phyloP scores from a whole-genome alignment of 129 eudicot genomes.

The Flaveria robusta region DNA sequence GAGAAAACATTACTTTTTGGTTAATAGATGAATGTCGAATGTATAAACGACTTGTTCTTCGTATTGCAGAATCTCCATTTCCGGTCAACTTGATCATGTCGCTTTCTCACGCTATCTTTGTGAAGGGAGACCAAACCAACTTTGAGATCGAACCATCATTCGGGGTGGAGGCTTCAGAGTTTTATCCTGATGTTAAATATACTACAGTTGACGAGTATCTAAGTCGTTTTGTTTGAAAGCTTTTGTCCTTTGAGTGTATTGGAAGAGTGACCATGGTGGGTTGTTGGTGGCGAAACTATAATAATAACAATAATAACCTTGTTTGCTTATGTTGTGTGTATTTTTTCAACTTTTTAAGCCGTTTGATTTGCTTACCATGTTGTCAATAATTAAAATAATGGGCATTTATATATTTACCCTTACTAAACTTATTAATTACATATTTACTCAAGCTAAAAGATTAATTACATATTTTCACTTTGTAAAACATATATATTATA shows the following conservation, averaged over 20 bases:
- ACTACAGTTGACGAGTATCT: slow-evolving; percentile 44
- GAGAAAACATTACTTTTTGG: background rate
- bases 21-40: background rate
- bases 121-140: slow-evolving; percentile 55
- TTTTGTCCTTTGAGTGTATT: too few relatives aligned
- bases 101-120: slow-evolving; percentile 38
- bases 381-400: too few relatives aligned
- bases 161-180: slow-evolving; percentile 49
- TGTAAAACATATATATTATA: too few relatives aligned
- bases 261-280: background rate
- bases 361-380: too few relatives aligned
- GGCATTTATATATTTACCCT: too few relatives aligned
- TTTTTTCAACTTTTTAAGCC: too few relatives aligned
- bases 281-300: background rate
- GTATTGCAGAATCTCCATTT: slow-evolving; percentile 34
- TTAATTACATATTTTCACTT: too few relatives aligned
- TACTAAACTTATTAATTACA: too few relatives aligned
- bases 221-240: slow-evolving; percentile 18
- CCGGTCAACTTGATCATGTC: slow-evolving; percentile 32
- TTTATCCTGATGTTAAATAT: slow-evolving; percentile 53
- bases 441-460: too few relatives aligned
- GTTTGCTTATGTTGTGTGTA: too few relatives aligned
- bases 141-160: slow-evolving; percentile 46
- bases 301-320: background rate
- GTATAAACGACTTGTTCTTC: background rate